Base-by-base conservation (phyloP, 2,329 filamentous ascomycete species). In the Fusarium vanettenii region DNA sequence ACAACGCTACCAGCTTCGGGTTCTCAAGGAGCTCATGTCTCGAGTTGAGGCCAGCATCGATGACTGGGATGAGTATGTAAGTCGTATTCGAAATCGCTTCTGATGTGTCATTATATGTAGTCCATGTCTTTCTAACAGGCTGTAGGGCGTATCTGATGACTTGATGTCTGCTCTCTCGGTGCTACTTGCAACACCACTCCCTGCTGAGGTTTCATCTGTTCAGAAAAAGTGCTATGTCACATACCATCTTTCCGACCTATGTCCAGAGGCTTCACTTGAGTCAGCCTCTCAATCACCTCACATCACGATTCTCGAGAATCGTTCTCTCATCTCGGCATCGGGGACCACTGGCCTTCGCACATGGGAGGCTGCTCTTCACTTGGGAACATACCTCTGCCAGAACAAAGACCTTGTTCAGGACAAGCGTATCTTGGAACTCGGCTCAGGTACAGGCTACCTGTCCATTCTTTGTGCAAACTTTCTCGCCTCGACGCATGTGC, bases 1-100 rank as follows among this genome's bases (percentile, higher is more conserved):
- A 9, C 85, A 87, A 22, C 86, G 92, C 61, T 97, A 97, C 80
- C 91, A 92, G 75, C 83, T 93, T 18, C 89, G 91, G 69, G 89
- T 94, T 1, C 83, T 98, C 61, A 98, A 97, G 81, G 86, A 90
- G 72, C 86, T 98, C 37, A 85, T 95, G 14, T 84, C 87, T 9
- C 89, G 87, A 66, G 91, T 98, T 62, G 94, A 98, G 82, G 85
- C 87, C 33, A 90, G 92, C 37, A 94, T 97, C 57, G 87, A 90
- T 67, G 91, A 98, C 81, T 95, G 95, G 83, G 94, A 98, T 77
- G 88, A 94, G 87, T 91, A 97, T 92, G 95, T 97, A 92, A 86
- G 93, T 86, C 60, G 22, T 64, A 18, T 25, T 35, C 60, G 11
- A 25, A 27, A 5, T 29, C 48, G 48, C 18, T 52, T 52, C 27